phyloP scores from a whole-genome alignment of 495 filamentous ascomycete genomes.

The Penicillium bovifimosum region DNA sequence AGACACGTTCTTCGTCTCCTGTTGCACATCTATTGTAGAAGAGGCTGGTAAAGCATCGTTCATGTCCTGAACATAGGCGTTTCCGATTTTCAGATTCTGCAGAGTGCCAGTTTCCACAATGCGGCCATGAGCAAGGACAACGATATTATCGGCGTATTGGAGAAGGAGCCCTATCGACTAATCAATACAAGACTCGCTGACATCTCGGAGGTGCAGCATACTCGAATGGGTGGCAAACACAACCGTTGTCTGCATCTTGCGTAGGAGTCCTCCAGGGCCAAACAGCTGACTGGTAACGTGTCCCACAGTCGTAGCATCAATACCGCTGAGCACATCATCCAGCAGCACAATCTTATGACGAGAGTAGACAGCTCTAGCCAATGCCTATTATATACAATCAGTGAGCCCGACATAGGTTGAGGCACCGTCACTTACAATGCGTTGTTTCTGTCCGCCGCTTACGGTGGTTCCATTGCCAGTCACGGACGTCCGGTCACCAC shows the following conservation, averaged over 20 bases:
- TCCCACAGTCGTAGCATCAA: background rate
- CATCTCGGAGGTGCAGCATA: too few relatives aligned
- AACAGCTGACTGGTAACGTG: background rate
- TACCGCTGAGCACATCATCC: background rate
- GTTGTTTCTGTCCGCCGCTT: slow-evolving; percentile 1
- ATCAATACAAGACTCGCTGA: too few relatives aligned
- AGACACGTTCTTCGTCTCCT: too few relatives aligned
- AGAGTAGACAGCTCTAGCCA: background rate
- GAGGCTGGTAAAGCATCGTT: too few relatives aligned
- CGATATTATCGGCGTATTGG: too few relatives aligned
- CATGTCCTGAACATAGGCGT: too few relatives aligned
- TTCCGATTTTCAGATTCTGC: too few relatives aligned
- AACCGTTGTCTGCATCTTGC: background rate
- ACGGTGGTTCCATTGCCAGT: background rate
- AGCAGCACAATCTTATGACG: background rate
- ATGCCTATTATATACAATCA: background rate
- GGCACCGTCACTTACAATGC: background rate
- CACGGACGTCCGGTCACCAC: slow-evolving; percentile 57
- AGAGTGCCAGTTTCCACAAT: too few relatives aligned
- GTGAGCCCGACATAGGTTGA: too few relatives aligned
- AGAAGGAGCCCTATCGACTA: too few relatives aligned
- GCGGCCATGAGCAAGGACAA: too few relatives aligned
- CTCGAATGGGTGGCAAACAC: background rate
- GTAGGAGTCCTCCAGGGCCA: background rate
- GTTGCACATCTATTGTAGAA: too few relatives aligned